Base-by-base conservation (phyloP, 208 protist species). In the Naegleria fowleri region DNA sequence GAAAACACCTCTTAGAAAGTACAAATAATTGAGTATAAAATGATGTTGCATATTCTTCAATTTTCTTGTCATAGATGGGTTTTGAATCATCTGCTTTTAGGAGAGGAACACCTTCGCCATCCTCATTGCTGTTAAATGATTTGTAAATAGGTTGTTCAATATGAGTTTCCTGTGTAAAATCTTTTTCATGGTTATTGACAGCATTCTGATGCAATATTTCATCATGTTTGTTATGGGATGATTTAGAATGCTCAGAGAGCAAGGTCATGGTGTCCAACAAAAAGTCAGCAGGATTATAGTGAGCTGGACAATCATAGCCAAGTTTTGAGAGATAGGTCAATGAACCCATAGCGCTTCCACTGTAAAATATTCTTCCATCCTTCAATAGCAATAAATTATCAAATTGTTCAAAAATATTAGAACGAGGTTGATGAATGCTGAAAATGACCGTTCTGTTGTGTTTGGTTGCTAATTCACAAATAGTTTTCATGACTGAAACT, bases 351-450 rank as follows among this genome's bases (percentile, higher is more conserved):
- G 94, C 95, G 40, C 94, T 93, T 40, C 97, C 97, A 93, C 96
- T 94, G 93, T 97, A 98, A 39, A 94, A 94, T 86, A 95, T 93
- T 29, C 92, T 92, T 41, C 97, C 97, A 58, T 94, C 89, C 38
- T 92, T 93, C 90, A 98, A 92, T 59, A 98, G 93, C 93, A 98
- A 95, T 38, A 99, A 85, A 52, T 97, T 93, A 86, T 99, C 97
- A 94, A 99, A 98, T 89, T 95, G 92, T 25, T 59, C 91, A 85
- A 98, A 96, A 86, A 98, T 94, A 86, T 97, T 95, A 13, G 95
- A 94, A 5, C 94, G 95, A n/a, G 97, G 97, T 94, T 98, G 97
- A 91, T 99, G 97, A 92, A 99, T 98, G 39, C 96, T 98, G 92
- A 95, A 96, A 40, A 98, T 94, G 36, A 99, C 93, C 39, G 97